Conservation (phyloP, 2,329 filamentous ascomycete genomes). For the Piedraia hortae region DNA sequence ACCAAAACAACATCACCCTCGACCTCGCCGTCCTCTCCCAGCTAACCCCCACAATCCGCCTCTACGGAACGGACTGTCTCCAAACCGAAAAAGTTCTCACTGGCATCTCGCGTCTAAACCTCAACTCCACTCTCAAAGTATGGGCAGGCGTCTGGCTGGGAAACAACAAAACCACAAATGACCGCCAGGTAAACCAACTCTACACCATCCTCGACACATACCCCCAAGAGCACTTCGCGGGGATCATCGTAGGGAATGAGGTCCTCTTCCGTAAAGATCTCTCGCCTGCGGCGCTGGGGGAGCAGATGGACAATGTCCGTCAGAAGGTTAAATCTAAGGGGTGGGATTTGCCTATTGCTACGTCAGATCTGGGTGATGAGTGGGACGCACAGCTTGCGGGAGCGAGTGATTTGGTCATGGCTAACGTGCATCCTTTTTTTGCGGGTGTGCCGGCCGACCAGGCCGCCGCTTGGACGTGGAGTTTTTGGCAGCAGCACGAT, state of each 20-base stretch:
- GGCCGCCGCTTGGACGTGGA: constrained; percentile 55
- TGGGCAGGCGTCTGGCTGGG: constrained; percentile 94
- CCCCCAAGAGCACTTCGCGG: constrained; percentile 24
- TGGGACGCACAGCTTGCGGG: constrained; percentile 46
- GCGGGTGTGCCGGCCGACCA: constrained; percentile 40
- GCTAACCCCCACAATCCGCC: constrained; percentile 59
- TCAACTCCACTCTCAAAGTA: constrained; percentile 49
- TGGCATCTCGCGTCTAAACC: constrained; percentile 43
- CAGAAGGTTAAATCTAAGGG: constrained; percentile 39
- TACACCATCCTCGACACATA: constrained; percentile 54
- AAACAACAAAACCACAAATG: constrained; percentile 54
- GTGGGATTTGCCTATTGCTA: constrained; percentile 51
- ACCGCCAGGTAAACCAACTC: constrained; percentile 57
- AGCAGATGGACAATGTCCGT: constrained; percentile 38
- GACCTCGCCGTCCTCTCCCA: constrained; percentile 77
- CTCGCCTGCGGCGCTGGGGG: constrained; percentile 33
- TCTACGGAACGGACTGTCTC: constrained; percentile 94
- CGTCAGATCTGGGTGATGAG: constrained; percentile 67
- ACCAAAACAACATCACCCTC: constrained; percentile 80
- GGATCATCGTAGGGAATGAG: constrained; percentile 36
- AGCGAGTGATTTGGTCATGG: constrained; percentile 70
- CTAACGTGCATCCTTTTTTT: constrained; percentile 93
- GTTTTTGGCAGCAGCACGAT: constrained; percentile 37
- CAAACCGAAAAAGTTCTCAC: constrained; percentile 85
- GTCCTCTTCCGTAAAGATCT: constrained; percentile 37